Evolutionary conservation across 345 rosid genomes (phyloP).

Genomic region (Balakata baccata): DNA sequence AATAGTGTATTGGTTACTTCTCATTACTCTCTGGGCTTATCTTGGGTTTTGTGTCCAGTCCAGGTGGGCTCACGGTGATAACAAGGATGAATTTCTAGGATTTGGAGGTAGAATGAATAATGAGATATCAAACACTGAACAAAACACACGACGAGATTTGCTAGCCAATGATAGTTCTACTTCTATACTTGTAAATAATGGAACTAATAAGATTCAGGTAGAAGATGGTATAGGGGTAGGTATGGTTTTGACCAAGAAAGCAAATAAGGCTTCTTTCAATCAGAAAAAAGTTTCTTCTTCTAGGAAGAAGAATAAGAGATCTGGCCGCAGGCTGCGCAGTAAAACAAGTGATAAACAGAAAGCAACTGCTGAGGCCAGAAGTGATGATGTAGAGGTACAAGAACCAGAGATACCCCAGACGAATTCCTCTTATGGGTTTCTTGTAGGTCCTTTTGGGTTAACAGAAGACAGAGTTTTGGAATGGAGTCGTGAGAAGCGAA

Average conservation of each 20-base stretch:
- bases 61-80: constrained; percentile 91
- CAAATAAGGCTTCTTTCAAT: constrained; percentile 30
- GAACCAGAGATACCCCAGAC: constrained; percentile 59
- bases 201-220: constrained; percentile 33
- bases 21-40: constrained; percentile 94
- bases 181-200: constrained; percentile 39
- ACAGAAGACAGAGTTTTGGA: constrained; percentile 68
- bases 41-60: constrained; percentile 95
- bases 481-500: constrained; percentile 90
- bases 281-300: constrained; percentile 27
- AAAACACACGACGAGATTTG: constrained; percentile 42
- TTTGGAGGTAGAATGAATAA: constrained; percentile 53
- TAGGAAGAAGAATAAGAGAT: constrained; percentile 52
- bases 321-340: constrained; percentile 39
- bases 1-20: constrained; percentile 80
- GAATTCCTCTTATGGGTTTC: constrained; percentile 64
- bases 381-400: constrained; percentile 41
- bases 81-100: constrained; percentile 62
- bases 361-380: constrained; percentile 33
- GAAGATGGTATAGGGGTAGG: constrained; percentile 42
- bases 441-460: constrained; percentile 87
- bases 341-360: constrained; percentile 46
- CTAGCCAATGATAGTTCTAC: constrained; percentile 49
- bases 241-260: constrained; percentile 55
- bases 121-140: constrained; percentile 32